These are phyloP conservation scores for Kazachstania bromeliacearum DNA, from an alignment of 805 yeast genomes.

Conservation along the genomic window DNA sequence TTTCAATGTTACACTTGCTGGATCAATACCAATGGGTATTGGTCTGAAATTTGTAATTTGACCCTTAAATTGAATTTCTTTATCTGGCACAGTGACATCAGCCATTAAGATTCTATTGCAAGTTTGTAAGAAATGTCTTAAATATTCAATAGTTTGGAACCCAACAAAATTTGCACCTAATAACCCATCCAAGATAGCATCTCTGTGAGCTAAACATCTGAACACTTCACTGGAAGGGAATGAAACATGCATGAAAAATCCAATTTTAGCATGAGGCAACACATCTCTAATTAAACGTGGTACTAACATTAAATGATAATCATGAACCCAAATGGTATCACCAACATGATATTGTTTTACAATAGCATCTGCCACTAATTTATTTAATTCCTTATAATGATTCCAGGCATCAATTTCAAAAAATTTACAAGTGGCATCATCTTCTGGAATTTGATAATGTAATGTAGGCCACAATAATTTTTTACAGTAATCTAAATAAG, in stretches of 20 bases:
- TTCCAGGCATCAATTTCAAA: slow-evolving; percentile 86
- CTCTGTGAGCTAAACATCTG: slow-evolving; percentile 84
- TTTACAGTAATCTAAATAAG: slow-evolving; percentile 83
- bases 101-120: slow-evolving; percentile 76
- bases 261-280: slow-evolving; percentile 78
- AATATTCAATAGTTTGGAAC: slow-evolving; percentile 88
- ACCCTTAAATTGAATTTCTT: slow-evolving; percentile 46
- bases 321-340: slow-evolving; percentile 87
- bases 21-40: slow-evolving; percentile 79
- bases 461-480: slow-evolving; percentile 95
- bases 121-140: slow-evolving; percentile 86
- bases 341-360: slow-evolving; percentile 57
- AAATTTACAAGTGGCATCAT: slow-evolving; percentile 82
- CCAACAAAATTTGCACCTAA: slow-evolving; percentile 82
- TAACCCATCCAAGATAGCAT: slow-evolving; percentile 65
- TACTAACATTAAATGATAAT: slow-evolving; percentile 79
- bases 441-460: slow-evolving; percentile 87
- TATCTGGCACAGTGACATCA: slow-evolving; percentile 49
- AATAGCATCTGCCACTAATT: slow-evolving; percentile 66
- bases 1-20: slow-evolving; percentile 40
- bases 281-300: slow-evolving; percentile 71
- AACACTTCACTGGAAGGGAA: slow-evolving; percentile 94
- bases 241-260: slow-evolving; percentile 85
- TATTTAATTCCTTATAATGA: slow-evolving; percentile 66
- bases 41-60: slow-evolving; percentile 45